Base-by-base conservation (phyloP, 768 basidiomycete genomes). In the Lactarius hengduanensis region DNA sequence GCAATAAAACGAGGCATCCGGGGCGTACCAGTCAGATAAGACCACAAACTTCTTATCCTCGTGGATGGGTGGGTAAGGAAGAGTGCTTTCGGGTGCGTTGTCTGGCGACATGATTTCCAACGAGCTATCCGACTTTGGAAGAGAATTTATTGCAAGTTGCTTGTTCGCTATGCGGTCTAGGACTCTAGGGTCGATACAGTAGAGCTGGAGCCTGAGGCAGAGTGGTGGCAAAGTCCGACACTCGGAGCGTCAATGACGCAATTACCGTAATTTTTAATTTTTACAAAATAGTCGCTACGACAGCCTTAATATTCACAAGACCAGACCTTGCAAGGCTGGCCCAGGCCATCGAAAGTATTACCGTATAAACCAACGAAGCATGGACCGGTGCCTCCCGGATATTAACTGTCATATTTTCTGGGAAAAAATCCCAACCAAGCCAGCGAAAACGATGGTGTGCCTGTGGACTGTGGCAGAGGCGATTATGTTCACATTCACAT, bases 21-120 rank as follows among this genome's bases (percentile, higher is more conserved):
- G 67, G 66, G 81, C 88, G 63, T 74, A 94, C 94, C 95, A 98
- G 75, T 98, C 95, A 61, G 92, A 92, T 55, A 96, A 79, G 13
- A 91, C 91, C 22, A 96, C 86, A 67, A 94, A 95, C 73, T 84
- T 84, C 78, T 93, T 92, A 78, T 90, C 86, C 60, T 78, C 79
- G 77, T 93, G 86, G 40, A 96, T 78, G 1, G 91, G 87, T 30
- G 92, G 92, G 77, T 93, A 92, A 5, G 90, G 90, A 0, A 94
- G 81, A 2, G 86, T 87, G 76, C 89, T 90, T 73, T 84, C 76
- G 32, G 89, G 79, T n/a, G 73, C 75, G 38, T 58, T n/a, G 43
- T 72, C 71, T 53, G 16, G 32, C 13, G 66, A 64, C 62, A 69
- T 70, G 26, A 26, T 34, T 59, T 22, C 30, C 11, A 41, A 7